A percentile compares a stretch with the other conserved stretches of the same genome.
Conservation (phyloP, 441 rosid species). For the Daphne laureola region DNA sequence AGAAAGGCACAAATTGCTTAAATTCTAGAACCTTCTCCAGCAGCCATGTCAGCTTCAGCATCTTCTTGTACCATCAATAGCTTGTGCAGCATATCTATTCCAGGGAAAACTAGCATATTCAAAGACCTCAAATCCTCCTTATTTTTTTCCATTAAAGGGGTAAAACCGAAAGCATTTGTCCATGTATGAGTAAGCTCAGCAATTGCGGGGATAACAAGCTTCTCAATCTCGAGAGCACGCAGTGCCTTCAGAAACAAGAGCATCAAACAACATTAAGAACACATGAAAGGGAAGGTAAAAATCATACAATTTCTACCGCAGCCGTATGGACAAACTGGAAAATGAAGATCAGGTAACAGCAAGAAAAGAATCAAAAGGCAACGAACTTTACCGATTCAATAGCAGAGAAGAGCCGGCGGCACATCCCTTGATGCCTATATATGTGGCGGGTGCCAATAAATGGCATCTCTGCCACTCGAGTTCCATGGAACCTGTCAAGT, state of each 20-base stretch:
- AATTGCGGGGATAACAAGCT: constrained; percentile 85
- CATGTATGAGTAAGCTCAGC: constrained; percentile 83
- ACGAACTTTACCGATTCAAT: constrained; percentile 64
- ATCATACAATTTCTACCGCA: neutral
- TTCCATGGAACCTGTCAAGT: constrained; percentile 76
- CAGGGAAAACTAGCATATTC: constrained; percentile 88
- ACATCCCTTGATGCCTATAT: constrained; percentile 98
- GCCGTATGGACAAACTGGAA: constrained; percentile 5
- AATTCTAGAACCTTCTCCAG: constrained; percentile 25
- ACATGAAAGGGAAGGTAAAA: constrained; percentile 5
- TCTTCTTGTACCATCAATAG: constrained; percentile 39
- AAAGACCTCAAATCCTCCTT: constrained; percentile 65
- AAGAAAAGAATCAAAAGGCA: constrained; percentile 7
- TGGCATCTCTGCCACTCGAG: constrained; percentile 90
- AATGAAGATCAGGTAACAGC: neutral
- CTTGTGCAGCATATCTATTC: constrained; percentile 87
- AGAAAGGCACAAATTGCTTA: constrained; percentile 2
- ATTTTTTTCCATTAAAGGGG: constrained; percentile 42
- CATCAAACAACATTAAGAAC: constrained; percentile 9
- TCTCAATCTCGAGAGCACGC: constrained; percentile 64
- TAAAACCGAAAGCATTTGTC: constrained; percentile 88
- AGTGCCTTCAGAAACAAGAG: constrained; percentile 47
- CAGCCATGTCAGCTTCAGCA: constrained; percentile 16
- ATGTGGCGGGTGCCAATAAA: constrained; percentile 95
- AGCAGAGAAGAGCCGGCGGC: constrained; percentile 81